phyloP scores from a whole-genome alignment of 2,329 filamentous ascomycete genomes.

The Myriosclerotinia curreyana region DNA sequence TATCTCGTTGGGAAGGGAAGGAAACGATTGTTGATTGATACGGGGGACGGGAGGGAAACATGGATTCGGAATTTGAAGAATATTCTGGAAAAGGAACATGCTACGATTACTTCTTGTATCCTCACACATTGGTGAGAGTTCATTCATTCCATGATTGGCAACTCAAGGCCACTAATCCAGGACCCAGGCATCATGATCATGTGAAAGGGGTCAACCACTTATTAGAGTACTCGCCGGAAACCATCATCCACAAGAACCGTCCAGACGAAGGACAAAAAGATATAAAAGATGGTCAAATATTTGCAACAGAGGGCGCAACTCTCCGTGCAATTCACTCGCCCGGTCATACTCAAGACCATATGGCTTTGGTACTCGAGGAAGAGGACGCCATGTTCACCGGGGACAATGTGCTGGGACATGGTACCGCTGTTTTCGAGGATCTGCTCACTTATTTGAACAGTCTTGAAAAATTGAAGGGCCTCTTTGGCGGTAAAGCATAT shows the following conservation, averaged over 20 bases:
- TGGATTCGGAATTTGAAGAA: slow-evolving; percentile 68
- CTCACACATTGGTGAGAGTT: slow-evolving; percentile 74
- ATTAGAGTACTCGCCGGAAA: slow-evolving; percentile 58
- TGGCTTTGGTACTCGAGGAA: slow-evolving; percentile 72
- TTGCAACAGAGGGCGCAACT: slow-evolving; percentile 59
- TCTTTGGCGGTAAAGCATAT: slow-evolving; percentile 70
- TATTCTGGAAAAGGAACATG: slow-evolving; percentile 65
- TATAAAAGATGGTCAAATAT: slow-evolving; percentile 55
- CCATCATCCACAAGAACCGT: slow-evolving; percentile 63
- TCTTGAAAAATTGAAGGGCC: slow-evolving; percentile 63
- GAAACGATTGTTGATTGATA: slow-evolving; percentile 79
- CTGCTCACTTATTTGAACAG: slow-evolving; percentile 65
- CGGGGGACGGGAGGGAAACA: slow-evolving; percentile 69
- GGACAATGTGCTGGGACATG: slow-evolving; percentile 85
- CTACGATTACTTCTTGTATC: slow-evolving; percentile 65
- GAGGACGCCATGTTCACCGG: slow-evolving; percentile 83
- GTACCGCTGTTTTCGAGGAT: slow-evolving; percentile 82
- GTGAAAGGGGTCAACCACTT: slow-evolving; percentile 72
- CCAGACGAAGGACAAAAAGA: slow-evolving; percentile 52
- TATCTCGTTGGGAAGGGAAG: slow-evolving; percentile 81
- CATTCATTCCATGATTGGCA: not conserved
- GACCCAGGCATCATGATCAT: slow-evolving; percentile 68
- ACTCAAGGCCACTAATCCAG: not conserved
- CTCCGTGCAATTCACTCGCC: slow-evolving; percentile 64
- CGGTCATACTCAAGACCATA: slow-evolving; percentile 80